phyloP scores from a whole-genome alignment of 2,329 filamentous ascomycete species.

The Trichoderma sp. region DNA sequence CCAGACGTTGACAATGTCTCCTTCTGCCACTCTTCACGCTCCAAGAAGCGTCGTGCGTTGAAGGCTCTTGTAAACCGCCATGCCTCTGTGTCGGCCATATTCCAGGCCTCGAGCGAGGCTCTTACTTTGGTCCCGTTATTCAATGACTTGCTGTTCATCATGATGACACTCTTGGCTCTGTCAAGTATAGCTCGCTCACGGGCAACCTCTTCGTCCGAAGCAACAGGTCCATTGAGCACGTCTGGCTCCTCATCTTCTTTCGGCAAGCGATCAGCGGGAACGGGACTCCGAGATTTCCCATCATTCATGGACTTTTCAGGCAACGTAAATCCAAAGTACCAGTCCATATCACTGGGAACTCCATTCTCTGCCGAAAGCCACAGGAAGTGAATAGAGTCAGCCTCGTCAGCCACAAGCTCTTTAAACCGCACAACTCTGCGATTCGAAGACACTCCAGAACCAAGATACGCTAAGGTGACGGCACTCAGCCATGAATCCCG shows the following conservation, averaged over 20 bases:
- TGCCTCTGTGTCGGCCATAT: slow-evolving; percentile 70
- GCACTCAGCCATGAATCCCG: slow-evolving; percentile 78
- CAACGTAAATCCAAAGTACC: slow-evolving; percentile 84
- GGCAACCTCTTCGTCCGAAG: slow-evolving; percentile 51
- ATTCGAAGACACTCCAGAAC: slow-evolving; percentile 56
- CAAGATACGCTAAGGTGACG: slow-evolving; percentile 68
- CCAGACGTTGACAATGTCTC: slow-evolving; percentile 59
- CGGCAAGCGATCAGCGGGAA: slow-evolving; percentile 27
- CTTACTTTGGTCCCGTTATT: slow-evolving; percentile 46
- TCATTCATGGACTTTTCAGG: slow-evolving; percentile 56
- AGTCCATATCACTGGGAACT: slow-evolving; percentile 72
- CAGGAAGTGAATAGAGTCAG: slow-evolving; percentile 62
- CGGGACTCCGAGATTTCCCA: slow-evolving; percentile 27
- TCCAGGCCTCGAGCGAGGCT: slow-evolving; percentile 62
- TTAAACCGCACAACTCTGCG: slow-evolving; percentile 74
- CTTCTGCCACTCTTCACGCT: slow-evolving; percentile 67
- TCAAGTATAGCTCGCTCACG: slow-evolving; percentile 55
- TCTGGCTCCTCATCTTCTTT: slow-evolving; percentile 28
- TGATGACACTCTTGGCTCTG: slow-evolving; percentile 48
- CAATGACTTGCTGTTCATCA: slow-evolving; percentile 46
- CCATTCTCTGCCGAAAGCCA: slow-evolving; percentile 75
- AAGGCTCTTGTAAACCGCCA: slow-evolving; percentile 74
- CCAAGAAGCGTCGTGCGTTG: slow-evolving; percentile 59
- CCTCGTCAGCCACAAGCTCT: slow-evolving; percentile 71
- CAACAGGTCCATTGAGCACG: slow-evolving; percentile 48